A percentile compares a stretch with the other conserved stretches of the same genome.
These are phyloP conservation scores for Trametes versicolor DNA, from an alignment of 1,284 basidiomycete species.

Conservation along the genomic window DNA sequence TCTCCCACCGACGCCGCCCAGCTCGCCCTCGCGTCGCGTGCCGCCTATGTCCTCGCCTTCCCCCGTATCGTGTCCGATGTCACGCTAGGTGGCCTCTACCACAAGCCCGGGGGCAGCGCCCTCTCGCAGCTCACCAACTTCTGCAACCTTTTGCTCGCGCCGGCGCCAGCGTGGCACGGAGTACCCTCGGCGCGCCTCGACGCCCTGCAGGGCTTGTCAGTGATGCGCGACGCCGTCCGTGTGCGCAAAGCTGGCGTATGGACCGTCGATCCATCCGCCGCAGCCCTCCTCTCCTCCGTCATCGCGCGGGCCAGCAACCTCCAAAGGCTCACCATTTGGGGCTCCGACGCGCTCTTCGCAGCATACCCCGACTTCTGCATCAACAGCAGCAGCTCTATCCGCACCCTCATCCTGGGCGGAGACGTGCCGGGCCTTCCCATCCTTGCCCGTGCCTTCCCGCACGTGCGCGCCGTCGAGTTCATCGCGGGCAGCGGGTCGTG, in stretches of 20 bases:
- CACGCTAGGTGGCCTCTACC: slow-evolving; percentile 32
- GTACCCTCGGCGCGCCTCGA: slow-evolving; percentile 24
- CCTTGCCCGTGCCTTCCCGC: slow-evolving; percentile 34
- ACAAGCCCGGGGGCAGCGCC: slow-evolving; percentile 32
- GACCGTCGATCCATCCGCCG: slow-evolving; percentile 27
- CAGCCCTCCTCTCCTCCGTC: slow-evolving; percentile 27
- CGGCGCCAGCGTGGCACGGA: slow-evolving; percentile 32
- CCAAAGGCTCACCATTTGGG: slow-evolving; percentile 35
- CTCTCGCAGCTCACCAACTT: slow-evolving; percentile 34
- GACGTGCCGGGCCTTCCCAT: slow-evolving; percentile 28
- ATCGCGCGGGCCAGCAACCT: slow-evolving; percentile 28
- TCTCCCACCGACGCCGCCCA: slow-evolving; percentile 28
- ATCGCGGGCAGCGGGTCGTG: slow-evolving; percentile 31
- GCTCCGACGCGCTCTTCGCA: slow-evolving; percentile 32
- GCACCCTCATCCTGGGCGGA: slow-evolving; percentile 33
- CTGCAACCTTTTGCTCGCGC: slow-evolving; percentile 31
- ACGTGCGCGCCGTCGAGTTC: slow-evolving; percentile 31
- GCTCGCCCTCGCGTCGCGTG: slow-evolving; percentile 31
- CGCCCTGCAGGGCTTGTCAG: slow-evolving; percentile 26
- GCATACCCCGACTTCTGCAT: slow-evolving; percentile 29
- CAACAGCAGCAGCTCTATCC: slow-evolving; percentile 28
- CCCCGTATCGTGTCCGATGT: slow-evolving; percentile 33
- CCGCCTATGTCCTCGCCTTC: slow-evolving; percentile 29
- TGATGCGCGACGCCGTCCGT: slow-evolving; percentile 36
- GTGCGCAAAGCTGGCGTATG: slow-evolving; percentile 25